Base-by-base conservation (phyloP, 1,284 basidiomycete genomes). In the Xanthoconium separans region DNA sequence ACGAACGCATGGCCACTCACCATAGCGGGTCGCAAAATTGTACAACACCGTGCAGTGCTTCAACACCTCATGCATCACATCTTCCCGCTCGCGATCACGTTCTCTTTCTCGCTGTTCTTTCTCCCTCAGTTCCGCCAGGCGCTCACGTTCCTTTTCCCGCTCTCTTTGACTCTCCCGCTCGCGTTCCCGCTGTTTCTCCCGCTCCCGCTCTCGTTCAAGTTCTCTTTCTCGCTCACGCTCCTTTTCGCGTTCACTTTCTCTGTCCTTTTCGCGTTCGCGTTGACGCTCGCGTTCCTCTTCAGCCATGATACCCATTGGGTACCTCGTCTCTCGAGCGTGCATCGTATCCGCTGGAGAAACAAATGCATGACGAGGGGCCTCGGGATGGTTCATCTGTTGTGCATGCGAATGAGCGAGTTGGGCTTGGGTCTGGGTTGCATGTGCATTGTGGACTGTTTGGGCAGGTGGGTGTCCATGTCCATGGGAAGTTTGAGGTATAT, bases 11-110 rank as follows among this genome's bases (percentile, higher is more conserved):
- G 27, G 2, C 36, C 42, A 64, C 79, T 55, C 56, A 87, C 85
- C 82, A 69, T 84, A 89, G 60, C 78, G 82, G 52, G 71, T 77
- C 11, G 88, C 84, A 63, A 89, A 89, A 7, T 74, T 56, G 62
- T 84, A 84, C 46, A 90, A 61, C 27, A 75, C 70, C 39, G 71
- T 73, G 54, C 87, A 90, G 59, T 84, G 81, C 54, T 79, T 75
- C 55, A 82, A 65, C 49, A 89, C 83, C 82, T 89, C 61, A 42
- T 50, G 61, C 52, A 57, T 57, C 55, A 68, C 40, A 2, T 54
- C 56, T 15, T 61, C 59, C 47, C 61, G 70, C 77, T 66, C 65
- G 40, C 52, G 44, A 11, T 65, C 58, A 10, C 56, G 59, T 30
- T 67, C 63, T 24, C 58, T 56, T 39, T 68, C 65, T 37, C 53